Conservation (phyloP, 208 protist genomes). For the Leishmania arabica region DNA sequence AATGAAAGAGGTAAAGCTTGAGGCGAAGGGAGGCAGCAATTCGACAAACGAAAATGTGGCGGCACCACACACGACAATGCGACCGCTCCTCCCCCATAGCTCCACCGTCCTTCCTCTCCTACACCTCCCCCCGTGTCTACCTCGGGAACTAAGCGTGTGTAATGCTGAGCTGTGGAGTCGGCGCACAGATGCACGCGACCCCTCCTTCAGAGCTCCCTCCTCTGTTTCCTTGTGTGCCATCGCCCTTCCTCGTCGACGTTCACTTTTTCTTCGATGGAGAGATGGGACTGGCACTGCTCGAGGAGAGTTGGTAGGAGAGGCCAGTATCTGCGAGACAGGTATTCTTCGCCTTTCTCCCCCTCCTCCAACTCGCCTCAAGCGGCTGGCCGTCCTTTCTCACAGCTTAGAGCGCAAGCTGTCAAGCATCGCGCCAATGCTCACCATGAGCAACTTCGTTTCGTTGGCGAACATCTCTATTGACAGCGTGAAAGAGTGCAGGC, state of each 20-base stretch:
- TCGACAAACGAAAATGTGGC: neutral
- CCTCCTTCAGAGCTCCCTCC: neutral
- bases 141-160: neutral
- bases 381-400: slow-evolving; percentile 5
- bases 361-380: neutral
- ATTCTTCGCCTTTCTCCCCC: neutral
- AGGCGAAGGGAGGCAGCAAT: neutral
- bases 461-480: slow-evolving; percentile 85
- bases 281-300: neutral
- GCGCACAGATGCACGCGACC: neutral
- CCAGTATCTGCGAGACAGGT: neutral
- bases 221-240: neutral
- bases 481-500: slow-evolving; percentile 79
- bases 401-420: slow-evolving; percentile 62
- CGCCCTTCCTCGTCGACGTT: neutral
- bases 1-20: neutral
- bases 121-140: neutral
- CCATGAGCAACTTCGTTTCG: slow-evolving; percentile 75
- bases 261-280: neutral
- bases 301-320: neutral
- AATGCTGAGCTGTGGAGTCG: neutral
- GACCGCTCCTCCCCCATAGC: neutral
- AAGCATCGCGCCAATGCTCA: slow-evolving; percentile 70
- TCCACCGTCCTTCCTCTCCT: neutral
- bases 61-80: neutral